Evolutionary conservation across 192 early-diverging fungal species (phyloP).

Genomic region (Podila epicladia): DNA sequence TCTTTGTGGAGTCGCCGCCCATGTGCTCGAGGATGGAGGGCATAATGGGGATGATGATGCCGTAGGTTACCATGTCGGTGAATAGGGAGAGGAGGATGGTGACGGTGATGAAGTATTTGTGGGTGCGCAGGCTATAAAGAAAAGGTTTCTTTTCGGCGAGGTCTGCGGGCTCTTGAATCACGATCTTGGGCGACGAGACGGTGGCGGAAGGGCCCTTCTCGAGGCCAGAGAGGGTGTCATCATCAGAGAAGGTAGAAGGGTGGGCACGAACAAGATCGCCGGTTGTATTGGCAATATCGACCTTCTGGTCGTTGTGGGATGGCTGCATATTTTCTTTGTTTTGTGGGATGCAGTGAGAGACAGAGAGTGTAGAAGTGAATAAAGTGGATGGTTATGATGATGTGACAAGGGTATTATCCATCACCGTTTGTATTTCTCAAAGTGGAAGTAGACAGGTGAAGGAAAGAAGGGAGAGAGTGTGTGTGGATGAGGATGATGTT

Average conservation of each 20-base stretch:
- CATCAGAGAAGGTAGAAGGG: not conserved
- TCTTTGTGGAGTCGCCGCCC: constrained; percentile 62
- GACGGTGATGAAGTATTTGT: constrained; percentile 42
- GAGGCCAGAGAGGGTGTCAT: not conserved
- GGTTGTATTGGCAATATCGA: not conserved
- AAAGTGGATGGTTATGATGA: too few species aligned
- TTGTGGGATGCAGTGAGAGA: too few species aligned
- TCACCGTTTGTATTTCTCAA: too few species aligned
- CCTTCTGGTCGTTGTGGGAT: too few species aligned
- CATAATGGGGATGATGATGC: constrained; percentile 75
- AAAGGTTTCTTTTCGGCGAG: constrained; percentile 20
- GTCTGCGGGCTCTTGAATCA: not conserved
- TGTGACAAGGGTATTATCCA: too few species aligned
- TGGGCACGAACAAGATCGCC: not conserved
- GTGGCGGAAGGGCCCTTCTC: not conserved
- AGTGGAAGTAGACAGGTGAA: too few species aligned
- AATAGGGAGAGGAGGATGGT: constrained; percentile 44
- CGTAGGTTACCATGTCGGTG: constrained; percentile 67
- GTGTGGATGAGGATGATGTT: too few species aligned
- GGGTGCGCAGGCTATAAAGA: constrained; percentile 23
- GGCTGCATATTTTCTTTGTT: too few species aligned
- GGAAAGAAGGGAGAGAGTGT: too few species aligned
- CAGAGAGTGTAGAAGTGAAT: too few species aligned
- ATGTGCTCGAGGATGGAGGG: constrained; percentile 72
- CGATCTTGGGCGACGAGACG: not conserved